Base-by-base conservation (phyloP, 768 basidiomycete genomes). In the Amanita rimosa region DNA sequence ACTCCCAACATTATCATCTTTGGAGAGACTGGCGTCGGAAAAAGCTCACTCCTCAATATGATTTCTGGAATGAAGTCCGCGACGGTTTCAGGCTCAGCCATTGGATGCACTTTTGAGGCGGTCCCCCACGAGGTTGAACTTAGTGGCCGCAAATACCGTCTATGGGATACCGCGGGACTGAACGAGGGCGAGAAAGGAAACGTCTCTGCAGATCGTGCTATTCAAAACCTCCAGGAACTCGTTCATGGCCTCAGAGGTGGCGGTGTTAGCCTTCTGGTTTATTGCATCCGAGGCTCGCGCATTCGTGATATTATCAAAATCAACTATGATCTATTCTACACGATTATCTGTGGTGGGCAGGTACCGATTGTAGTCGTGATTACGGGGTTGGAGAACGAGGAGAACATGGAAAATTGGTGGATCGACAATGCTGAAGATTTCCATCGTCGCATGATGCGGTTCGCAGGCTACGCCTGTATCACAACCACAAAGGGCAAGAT, bases 381-480 rank as follows among this genome's bases (percentile, higher is more conserved):
- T 36, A 69, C 65, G 0, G 67, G 69, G 0, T 42, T 69, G 52
- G 68, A 69, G 56, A 62, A 68, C 48, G 57, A 69, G 27, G 62
- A 61, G 50, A 53, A 65, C 52, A 69, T 69, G 68, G 69, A 42
- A 43, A 11, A 55, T 45, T 70, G 68, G 68, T 69, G 68, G 67
- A 19, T 21, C 3, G 51, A 55, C 24, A 69, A 70, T 46, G 54
- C 56, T 33, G 37, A 35, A 36, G 63, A 62, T 49, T 57, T 68
- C 37, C 33, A 50, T 26, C 34, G 11, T 41, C 57, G 62, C 51
- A 59, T 57, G 33, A 63, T 70, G 61, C 48, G 52, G 39, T 67
- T 70, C 44, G 52, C 53, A 29, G 66, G 58, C 6, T 65, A 67
- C 48, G 69, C 67, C 4, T 69, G 67, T 3, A 44, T 60, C 13